These are phyloP conservation scores for Davidsoniella eucalypti DNA, from an alignment of 2,329 filamentous ascomycete genomes.

Conservation along the genomic window DNA sequence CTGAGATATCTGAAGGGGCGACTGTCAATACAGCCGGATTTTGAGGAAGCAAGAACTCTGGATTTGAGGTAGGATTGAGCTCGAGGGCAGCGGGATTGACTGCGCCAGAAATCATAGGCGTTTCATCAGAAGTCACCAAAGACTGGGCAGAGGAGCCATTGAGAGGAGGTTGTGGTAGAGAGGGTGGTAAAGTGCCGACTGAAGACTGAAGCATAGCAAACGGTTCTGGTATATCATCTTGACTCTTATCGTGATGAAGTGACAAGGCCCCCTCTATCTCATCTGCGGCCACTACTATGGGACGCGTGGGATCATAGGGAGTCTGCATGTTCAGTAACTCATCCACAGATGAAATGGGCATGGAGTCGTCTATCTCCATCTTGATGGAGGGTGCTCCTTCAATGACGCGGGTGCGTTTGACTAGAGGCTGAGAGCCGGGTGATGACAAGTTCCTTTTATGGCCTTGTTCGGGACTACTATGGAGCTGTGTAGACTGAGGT, in stretches of 20 bases:
- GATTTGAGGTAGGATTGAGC: slow-evolving; percentile 11
- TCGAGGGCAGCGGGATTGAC: slow-evolving; percentile 20
- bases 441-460: slow-evolving; percentile 11
- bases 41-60: slow-evolving; percentile 6
- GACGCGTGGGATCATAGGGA: slow-evolving; percentile 11
- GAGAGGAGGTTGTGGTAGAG: not conserved
- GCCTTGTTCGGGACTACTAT: slow-evolving; percentile 2
- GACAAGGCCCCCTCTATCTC: slow-evolving; percentile 1
- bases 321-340: slow-evolving; percentile 9
- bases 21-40: slow-evolving; percentile 17
- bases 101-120: slow-evolving; percentile 8
- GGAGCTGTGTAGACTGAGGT: slow-evolving; percentile 1
- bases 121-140: not conserved
- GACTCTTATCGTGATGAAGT: not conserved
- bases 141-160: slow-evolving; percentile 15
- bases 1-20: slow-evolving; percentile 24
- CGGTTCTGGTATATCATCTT: not conserved
- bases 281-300: slow-evolving; percentile 10
- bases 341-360: slow-evolving; percentile 10
- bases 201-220: slow-evolving; percentile 5
- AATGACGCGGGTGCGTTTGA: slow-evolving; percentile 10
- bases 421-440: slow-evolving; percentile 8
- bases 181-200: not conserved
- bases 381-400: not conserved
- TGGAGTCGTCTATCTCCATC: slow-evolving; percentile 10